These are phyloP conservation scores for Phyllosticta paracitricarpa DNA, from an alignment of 2,329 filamentous ascomycete genomes.

Conservation along the genomic window DNA sequence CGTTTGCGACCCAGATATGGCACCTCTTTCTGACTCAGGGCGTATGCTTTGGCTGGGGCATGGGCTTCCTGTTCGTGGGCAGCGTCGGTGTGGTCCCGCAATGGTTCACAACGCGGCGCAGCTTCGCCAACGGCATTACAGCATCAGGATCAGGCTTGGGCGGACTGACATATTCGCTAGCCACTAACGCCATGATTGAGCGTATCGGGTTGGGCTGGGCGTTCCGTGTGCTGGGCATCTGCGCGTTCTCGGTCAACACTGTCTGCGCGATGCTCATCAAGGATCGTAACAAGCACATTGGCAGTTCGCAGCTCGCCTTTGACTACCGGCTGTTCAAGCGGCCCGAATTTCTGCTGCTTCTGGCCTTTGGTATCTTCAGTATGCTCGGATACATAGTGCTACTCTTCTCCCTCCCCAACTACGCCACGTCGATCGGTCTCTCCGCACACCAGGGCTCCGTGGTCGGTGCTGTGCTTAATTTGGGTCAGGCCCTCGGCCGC, in stretches of 20 bases:
- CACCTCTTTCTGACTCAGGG: slow-evolving; percentile 69
- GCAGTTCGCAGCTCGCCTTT: slow-evolving; percentile 48
- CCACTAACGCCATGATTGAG: slow-evolving; percentile 57
- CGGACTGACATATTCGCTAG: slow-evolving; percentile 60
- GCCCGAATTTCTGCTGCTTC: slow-evolving; percentile 52
- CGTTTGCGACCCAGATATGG: slow-evolving; percentile 60
- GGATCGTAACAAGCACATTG: slow-evolving; percentile 54
- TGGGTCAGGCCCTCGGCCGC: slow-evolving; percentile 56
- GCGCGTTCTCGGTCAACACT: slow-evolving; percentile 52
- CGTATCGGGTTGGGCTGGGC: slow-evolving; percentile 56
- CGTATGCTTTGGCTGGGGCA: slow-evolving; percentile 64
- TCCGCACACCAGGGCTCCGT: slow-evolving; percentile 57
- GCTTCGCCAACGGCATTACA: slow-evolving; percentile 58
- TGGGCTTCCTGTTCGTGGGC: slow-evolving; percentile 67
- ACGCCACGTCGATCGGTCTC: slow-evolving; percentile 58
- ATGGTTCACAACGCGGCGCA: slow-evolving; percentile 61
- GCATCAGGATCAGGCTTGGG: slow-evolving; percentile 65
- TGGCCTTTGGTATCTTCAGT: slow-evolving; percentile 60
- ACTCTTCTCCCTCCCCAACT: slow-evolving; percentile 68
- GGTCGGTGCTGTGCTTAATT: slow-evolving; percentile 63
- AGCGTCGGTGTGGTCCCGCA: slow-evolving; percentile 59
- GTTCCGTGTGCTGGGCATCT: slow-evolving; percentile 54
- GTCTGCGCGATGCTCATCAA: slow-evolving; percentile 53
- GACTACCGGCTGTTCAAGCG: slow-evolving; percentile 52
- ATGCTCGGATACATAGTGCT: slow-evolving; percentile 67